Evolutionary conservation across 306 rosid species (phyloP).

Genomic region (Sicyos baderoa): DNA sequence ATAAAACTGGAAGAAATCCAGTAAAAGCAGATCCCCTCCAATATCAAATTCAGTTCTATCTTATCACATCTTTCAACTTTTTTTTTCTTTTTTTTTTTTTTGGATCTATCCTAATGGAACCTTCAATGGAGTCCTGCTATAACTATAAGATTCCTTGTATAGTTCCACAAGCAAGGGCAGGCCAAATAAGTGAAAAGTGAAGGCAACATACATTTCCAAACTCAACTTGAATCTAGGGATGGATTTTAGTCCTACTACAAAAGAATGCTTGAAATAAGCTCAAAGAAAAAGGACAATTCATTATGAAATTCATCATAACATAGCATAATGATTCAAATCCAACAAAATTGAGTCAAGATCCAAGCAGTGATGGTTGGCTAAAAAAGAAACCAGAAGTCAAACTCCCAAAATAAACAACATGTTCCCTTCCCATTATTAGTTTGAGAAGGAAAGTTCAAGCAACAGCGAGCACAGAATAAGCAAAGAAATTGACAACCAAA

Average conservation of each 20-base stretch:
- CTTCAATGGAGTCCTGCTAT: too few relatives aligned
- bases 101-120: not conserved
- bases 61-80: not conserved
- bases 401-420: not conserved
- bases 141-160: not conserved
- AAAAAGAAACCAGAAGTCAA: conserved; percentile 12
- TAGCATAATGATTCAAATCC: not conserved
- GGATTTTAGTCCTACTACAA: not conserved
- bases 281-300: not conserved
- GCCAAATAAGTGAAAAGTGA: not conserved
- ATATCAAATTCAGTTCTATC: not conserved
- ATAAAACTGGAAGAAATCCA: conserved; percentile 14
- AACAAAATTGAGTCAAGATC: conserved; percentile 9
- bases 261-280: not conserved
- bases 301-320: not conserved
- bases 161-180: conserved; percentile 15
- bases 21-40: not conserved
- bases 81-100: not conserved
- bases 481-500: not conserved
- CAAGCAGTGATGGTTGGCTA: not conserved
- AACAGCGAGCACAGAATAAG: not conserved
- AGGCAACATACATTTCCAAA: not conserved
- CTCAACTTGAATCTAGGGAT: not conserved
- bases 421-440: not conserved
- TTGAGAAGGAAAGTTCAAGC: not conserved